Evolutionary conservation across 208 protist genomes (phyloP).

Genomic region (Leishmania tropica): DNA sequence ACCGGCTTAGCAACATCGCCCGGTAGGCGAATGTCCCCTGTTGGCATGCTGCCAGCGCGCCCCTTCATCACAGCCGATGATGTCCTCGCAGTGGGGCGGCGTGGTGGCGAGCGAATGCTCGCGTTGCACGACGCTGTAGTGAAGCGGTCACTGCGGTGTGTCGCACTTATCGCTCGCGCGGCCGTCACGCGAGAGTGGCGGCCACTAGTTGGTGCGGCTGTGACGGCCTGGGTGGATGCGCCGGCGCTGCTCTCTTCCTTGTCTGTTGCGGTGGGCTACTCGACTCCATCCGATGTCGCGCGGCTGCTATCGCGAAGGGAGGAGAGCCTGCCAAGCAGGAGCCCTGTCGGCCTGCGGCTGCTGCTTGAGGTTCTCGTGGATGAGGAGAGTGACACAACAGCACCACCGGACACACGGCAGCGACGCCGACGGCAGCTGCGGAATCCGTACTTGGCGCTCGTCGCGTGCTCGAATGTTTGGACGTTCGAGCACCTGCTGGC

Average conservation of each 20-base stretch:
- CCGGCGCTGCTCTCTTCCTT: slow-evolving; percentile 9
- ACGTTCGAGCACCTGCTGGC: slow-evolving; percentile 20
- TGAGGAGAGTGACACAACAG: slow-evolving; percentile 6
- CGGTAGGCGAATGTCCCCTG: background rate
- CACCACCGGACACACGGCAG: background rate
- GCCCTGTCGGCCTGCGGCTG: slow-evolving; percentile 45
- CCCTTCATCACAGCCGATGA: slow-evolving; percentile 11
- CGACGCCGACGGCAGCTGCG: slow-evolving; percentile 5
- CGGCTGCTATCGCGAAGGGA: slow-evolving; percentile 24
- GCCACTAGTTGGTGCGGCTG: slow-evolving; percentile 16
- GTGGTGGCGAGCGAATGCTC: slow-evolving; percentile 27
- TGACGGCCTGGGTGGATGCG: slow-evolving; percentile 21
- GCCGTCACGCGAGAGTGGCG: slow-evolving; percentile 29
- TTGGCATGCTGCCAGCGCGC: background rate
- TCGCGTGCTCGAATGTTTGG: slow-evolving; percentile 53
- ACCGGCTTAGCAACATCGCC: background rate
- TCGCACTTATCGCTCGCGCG: background rate
- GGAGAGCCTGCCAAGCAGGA: slow-evolving; percentile 32
- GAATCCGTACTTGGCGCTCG: slow-evolving; percentile 47
- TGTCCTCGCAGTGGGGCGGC: slow-evolving; percentile 22
- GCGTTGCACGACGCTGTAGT: slow-evolving; percentile 31
- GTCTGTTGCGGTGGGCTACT: slow-evolving; percentile 23
- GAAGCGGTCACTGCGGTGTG: slow-evolving; percentile 9
- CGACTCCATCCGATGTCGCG: slow-evolving; percentile 18
- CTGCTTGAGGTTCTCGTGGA: slow-evolving; percentile 57